phyloP scores from a whole-genome alignment of 1,284 basidiomycete genomes.

The Trichosporon inkin region DNA sequence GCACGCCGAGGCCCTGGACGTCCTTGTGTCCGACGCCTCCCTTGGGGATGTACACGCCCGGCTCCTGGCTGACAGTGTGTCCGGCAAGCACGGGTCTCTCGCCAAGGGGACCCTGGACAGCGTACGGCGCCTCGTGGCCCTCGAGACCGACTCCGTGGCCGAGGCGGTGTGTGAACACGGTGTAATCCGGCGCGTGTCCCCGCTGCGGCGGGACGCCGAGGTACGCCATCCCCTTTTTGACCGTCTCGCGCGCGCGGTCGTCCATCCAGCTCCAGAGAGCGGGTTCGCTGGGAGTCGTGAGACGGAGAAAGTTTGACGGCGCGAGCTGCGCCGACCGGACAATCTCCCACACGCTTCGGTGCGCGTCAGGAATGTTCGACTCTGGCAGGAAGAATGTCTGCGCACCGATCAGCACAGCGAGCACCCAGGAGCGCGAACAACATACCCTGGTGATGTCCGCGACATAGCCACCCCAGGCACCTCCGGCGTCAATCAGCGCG shows the following conservation, averaged over 20 bases:
- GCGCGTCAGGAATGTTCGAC: constrained; percentile 58
- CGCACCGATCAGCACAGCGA: not conserved
- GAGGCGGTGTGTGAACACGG: constrained; percentile 73
- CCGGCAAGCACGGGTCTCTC: constrained; percentile 56
- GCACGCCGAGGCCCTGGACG: constrained; percentile 67
- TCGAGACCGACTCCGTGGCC: constrained; percentile 71
- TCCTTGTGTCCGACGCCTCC: constrained; percentile 18
- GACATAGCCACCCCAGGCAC: constrained; percentile 65
- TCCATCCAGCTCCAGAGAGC: constrained; percentile 59
- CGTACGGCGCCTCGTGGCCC: constrained; percentile 73
- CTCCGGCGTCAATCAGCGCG: constrained; percentile 72
- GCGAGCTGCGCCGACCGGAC: constrained; percentile 63
- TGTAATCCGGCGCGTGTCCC: constrained; percentile 46
- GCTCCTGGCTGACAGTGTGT: constrained; percentile 76
- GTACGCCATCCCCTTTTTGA: constrained; percentile 54
- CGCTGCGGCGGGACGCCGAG: constrained; percentile 12
- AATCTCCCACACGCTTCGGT: constrained; percentile 62
- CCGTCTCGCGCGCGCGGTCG: constrained; percentile 59
- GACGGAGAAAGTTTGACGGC: constrained; percentile 51
- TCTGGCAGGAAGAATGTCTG: constrained; percentile 68
- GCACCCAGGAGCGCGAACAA: not conserved
- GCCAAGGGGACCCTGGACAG: constrained; percentile 58
- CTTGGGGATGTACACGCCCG: constrained; percentile 66
- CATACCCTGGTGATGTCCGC: constrained; percentile 73
- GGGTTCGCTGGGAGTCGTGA: constrained; percentile 39